Percentiles rank a stretch among this genome's conserved stretches.
These are phyloP conservation scores for Naganishia liquefaciens DNA, from an alignment of 1,284 basidiomycete species.

Conservation along the genomic window DNA sequence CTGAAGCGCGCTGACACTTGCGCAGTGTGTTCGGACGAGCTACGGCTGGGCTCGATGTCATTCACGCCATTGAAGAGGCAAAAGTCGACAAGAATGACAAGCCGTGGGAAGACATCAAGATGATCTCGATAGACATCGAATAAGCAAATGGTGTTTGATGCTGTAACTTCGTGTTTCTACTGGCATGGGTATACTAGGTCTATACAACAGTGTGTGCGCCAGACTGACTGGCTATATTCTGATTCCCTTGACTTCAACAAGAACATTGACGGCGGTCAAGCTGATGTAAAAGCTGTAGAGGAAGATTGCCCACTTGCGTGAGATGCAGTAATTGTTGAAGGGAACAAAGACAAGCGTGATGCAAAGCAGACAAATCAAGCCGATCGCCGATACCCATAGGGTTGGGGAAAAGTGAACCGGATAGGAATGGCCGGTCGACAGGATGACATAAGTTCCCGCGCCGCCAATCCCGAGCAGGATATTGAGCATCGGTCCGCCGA, in stretches of 20 bases:
- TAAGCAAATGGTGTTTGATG: background rate
- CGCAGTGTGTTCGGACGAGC: constrained; percentile 60
- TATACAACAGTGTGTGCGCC: constrained; percentile 9
- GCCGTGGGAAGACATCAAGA: constrained; percentile 87
- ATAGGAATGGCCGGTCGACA: constrained; percentile 60
- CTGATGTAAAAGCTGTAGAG: constrained; percentile 72
- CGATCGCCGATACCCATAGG: constrained; percentile 76
- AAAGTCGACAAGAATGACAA: constrained; percentile 76
- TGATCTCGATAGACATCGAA: constrained; percentile 64
- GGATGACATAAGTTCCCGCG: constrained; percentile 50
- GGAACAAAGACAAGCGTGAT: constrained; percentile 83
- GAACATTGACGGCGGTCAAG: constrained; percentile 71
- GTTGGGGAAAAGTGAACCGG: constrained; percentile 76
- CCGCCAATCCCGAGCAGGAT: constrained; percentile 68
- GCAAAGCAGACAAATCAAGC: constrained; percentile 71
- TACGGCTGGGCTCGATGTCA: constrained; percentile 58
- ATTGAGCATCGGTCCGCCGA: constrained; percentile 94
- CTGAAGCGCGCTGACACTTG: background rate
- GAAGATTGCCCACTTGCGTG: constrained; percentile 73
- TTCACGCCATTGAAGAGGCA: constrained; percentile 63
- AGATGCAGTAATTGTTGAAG: constrained; percentile 76
- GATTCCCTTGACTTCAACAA: constrained; percentile 61
- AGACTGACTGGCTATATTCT: constrained; percentile 8
- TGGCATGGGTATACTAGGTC: background rate
- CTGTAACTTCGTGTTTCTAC: background rate